A percentile compares a stretch with the other conserved stretches of the same genome.
phyloP scores from a whole-genome alignment of 169 alveolate genomes.

The Cryptosporidium sp. region DNA sequence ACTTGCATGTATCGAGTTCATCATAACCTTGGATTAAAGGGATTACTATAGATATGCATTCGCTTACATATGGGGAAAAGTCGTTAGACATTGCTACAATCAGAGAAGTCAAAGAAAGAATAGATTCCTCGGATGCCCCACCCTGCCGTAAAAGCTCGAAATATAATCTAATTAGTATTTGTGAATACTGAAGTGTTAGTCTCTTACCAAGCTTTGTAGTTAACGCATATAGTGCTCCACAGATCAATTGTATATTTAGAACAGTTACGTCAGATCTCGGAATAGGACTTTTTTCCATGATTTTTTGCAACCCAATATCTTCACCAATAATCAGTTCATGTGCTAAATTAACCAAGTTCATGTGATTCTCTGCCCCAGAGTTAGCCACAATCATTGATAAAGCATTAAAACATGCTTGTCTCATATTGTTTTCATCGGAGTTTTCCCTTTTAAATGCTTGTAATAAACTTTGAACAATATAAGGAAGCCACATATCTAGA shows the following conservation, averaged over 20 bases:
- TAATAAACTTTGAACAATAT: constrained; percentile 48
- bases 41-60: constrained; percentile 42
- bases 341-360: constrained; percentile 38
- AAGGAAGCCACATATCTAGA: constrained; percentile 63
- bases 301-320: constrained; percentile 54
- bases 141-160: constrained; percentile 69
- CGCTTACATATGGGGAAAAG: constrained; percentile 53
- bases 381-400: constrained; percentile 49
- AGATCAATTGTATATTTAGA: constrained; percentile 35
- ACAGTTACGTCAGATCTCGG: constrained; percentile 41
- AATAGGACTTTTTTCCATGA: constrained; percentile 62
- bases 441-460: constrained; percentile 61
- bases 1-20: constrained; percentile 67
- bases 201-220: constrained; percentile 68
- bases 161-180: constrained; percentile 39
- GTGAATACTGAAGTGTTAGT: constrained; percentile 50
- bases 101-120: constrained; percentile 43
- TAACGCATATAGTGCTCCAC: constrained; percentile 72
- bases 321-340: constrained; percentile 67
- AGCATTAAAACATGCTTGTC: constrained; percentile 68
- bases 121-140: constrained; percentile 52
- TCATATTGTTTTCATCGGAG: constrained; percentile 67
- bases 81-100: constrained; percentile 64
- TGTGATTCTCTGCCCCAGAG: constrained; percentile 50
- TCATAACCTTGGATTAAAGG: constrained; percentile 59